Evolutionary conservation across 345 rosid species (phyloP).

Genomic region (Trapa bicornis): DNA sequence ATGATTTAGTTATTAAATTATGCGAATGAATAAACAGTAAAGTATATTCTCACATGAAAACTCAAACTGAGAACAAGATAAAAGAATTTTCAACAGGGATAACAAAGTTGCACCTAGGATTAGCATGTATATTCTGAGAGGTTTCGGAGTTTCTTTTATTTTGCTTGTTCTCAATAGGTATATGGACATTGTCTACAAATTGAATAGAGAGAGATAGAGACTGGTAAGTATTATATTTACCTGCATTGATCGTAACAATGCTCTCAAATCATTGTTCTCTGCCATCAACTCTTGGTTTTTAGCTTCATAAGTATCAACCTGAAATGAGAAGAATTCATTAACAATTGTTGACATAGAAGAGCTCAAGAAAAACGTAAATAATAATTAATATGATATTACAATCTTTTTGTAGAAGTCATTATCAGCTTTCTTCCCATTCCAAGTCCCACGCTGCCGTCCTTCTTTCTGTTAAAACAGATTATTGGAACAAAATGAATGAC

Average conservation of each 20-base stretch:
- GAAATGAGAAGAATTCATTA: slow-evolving; percentile 4
- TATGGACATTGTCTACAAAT: background rate
- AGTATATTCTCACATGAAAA: background rate
- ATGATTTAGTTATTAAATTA: background rate
- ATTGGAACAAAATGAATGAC: background rate
- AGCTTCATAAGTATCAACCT: slow-evolving; percentile 95
- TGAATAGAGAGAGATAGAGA: slow-evolving; percentile 1
- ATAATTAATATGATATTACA: slow-evolving; percentile 28
- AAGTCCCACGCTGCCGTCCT: slow-evolving; percentile 95
- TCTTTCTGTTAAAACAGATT: slow-evolving; percentile 52
- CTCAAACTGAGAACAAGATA: background rate
- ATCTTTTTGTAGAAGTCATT: slow-evolving; percentile 91
- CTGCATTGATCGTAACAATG: slow-evolving; percentile 87
- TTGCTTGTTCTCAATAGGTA: background rate
- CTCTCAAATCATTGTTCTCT: slow-evolving; percentile 85
- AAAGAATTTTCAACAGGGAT: background rate
- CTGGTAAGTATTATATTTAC: slow-evolving; percentile 15
- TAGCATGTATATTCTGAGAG: background rate
- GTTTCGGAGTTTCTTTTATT: background rate
- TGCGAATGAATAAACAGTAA: background rate
- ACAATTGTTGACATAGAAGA: background rate
- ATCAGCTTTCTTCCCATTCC: slow-evolving; percentile 97
- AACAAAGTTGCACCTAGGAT: no score
- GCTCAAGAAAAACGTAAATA: slow-evolving; percentile 3
- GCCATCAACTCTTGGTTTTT: slow-evolving; percentile 86